Percentiles rank a stretch among this genome's conserved stretches.
phyloP scores from a whole-genome alignment of 2,329 filamentous ascomycete genomes.

The Nigrospora sphaerica region DNA sequence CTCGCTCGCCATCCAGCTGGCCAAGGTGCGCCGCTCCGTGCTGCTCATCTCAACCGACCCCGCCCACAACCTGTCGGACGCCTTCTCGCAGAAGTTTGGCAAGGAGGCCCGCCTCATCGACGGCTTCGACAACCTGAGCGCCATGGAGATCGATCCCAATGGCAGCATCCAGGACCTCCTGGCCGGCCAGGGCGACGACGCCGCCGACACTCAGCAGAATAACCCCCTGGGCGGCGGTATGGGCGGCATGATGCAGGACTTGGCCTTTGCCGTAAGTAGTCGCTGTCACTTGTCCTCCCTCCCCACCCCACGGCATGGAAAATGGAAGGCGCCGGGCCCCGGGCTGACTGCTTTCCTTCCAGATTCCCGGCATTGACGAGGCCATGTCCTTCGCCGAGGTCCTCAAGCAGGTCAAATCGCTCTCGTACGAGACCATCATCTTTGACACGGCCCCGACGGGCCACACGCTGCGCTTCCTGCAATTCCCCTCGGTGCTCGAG shows the following conservation, averaged over 20 bases:
- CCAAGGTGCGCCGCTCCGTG: slow-evolving; percentile 88
- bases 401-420: slow-evolving; percentile 96
- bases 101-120: slow-evolving; percentile 93
- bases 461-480: slow-evolving; percentile 95
- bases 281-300: background rate
- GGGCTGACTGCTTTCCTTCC: slow-evolving; percentile 2
- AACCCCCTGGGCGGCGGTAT: slow-evolving; percentile 62
- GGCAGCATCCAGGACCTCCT: slow-evolving; percentile 95
- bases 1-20: slow-evolving; percentile 95
- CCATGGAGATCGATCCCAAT: slow-evolving; percentile 99
- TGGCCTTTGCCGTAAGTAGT: slow-evolving; percentile 78
- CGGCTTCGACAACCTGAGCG: slow-evolving; percentile 87
- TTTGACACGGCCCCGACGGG: slow-evolving; percentile 98
- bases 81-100: slow-evolving; percentile 98
- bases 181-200: slow-evolving; percentile 65
- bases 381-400: slow-evolving; percentile 99
- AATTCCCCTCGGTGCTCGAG: slow-evolving; percentile 96
- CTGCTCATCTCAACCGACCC: slow-evolving; percentile 97
- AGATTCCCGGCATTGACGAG: slow-evolving; percentile 98
- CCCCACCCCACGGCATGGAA: background rate
- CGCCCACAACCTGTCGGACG: slow-evolving; percentile 95
- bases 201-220: slow-evolving; percentile 15
- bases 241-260: slow-evolving; percentile 97
- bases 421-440: slow-evolving; percentile 97
- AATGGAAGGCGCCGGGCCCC: background rate